Base-by-base conservation (phyloP, 2,329 filamentous ascomycete genomes). In the Colletotrichum liriopes region DNA sequence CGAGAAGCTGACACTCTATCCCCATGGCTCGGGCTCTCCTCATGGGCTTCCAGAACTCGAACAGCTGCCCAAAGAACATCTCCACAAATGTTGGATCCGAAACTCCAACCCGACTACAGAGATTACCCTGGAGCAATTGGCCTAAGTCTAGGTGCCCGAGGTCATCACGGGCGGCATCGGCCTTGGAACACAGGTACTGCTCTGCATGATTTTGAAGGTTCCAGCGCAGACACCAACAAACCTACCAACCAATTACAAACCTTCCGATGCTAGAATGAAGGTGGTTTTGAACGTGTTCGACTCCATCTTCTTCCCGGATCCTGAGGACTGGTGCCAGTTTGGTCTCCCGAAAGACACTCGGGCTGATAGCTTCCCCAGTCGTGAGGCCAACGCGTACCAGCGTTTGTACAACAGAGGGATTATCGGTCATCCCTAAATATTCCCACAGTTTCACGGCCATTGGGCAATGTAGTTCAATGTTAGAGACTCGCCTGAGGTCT, bases 401-500 rank as follows among this genome's bases (percentile, higher is more conserved):
- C 26, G 32, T 6, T 14, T 55, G 16, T 64, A 54, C 49, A 1
- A 7, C 12, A 32, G 23, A 7, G 12, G 18, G 2, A 6, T 55
- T 5, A 63, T 45, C 2, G 45, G 60, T 1, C 20, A 52, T 29
- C 60, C 60, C 0, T 32, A 63, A 1, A 23, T 37, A 14, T 32
- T 26, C 11, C 60, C 60, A 1, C 60, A 63, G 11, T 52, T 12
- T 14, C 32, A 63, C 20, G 60, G 60, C 32, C 51, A 14, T 14
- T 52, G 60, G 62, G 37, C 49, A 0, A n/a, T 65, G 1, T 14
- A 60, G 43, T 63, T 63, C 16, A 2, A 29, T 2, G 23, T 11
- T 2, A 16, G 4, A n/a, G 8, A 18, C 5, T 2, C 41, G 4
- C 0, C 26, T 3, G 39, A 9, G 3, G 3, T 6, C 1, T 26